phyloP scores from a whole-genome alignment of 2,329 filamentous ascomycete species.

The Cadophora malorum region DNA sequence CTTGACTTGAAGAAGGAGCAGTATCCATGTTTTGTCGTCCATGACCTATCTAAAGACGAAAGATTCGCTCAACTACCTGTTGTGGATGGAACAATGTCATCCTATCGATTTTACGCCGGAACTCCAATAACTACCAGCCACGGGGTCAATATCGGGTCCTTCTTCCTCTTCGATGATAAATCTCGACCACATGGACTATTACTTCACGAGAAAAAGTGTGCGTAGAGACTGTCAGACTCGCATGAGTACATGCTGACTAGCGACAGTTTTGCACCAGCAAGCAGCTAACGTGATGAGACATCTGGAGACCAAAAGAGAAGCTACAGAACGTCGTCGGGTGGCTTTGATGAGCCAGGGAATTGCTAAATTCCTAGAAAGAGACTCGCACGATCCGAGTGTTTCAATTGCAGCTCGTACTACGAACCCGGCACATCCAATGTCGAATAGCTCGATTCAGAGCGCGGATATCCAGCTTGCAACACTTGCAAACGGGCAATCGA shows the following conservation, averaged over 20 bases:
- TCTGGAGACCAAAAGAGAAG: slow-evolving; percentile 40
- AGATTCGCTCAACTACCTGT: slow-evolving; percentile 37
- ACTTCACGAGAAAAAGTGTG: slow-evolving; percentile 47
- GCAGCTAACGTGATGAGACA: slow-evolving; percentile 40
- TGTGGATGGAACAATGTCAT: slow-evolving; percentile 35
- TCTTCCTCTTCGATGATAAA: slow-evolving; percentile 45
- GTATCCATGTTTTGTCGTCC: slow-evolving; percentile 38
- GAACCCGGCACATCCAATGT: neutral
- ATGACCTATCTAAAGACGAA: slow-evolving; percentile 35
- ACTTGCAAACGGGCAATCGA: neutral
- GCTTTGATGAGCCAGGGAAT: slow-evolving; percentile 39
- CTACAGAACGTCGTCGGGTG: slow-evolving; percentile 36
- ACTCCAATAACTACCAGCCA: slow-evolving; percentile 39
- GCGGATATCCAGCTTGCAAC: neutral
- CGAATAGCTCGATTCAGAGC: neutral
- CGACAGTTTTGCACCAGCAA: slow-evolving; percentile 34
- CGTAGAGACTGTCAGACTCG: neutral
- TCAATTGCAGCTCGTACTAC: neutral
- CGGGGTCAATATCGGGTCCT: slow-evolving; percentile 40
- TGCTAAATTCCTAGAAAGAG: slow-evolving; percentile 36
- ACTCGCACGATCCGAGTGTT: slow-evolving; percentile 19
- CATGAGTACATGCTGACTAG: slow-evolving; percentile 3
- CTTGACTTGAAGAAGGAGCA: slow-evolving; percentile 30
- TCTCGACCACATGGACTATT: slow-evolving; percentile 56
- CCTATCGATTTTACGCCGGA: slow-evolving; percentile 40